A percentile compares a stretch with the other conserved stretches of the same genome.
Evolutionary conservation across 192 early-diverging fungal genomes (phyloP).

Genomic region (Coemansia sp.): DNA sequence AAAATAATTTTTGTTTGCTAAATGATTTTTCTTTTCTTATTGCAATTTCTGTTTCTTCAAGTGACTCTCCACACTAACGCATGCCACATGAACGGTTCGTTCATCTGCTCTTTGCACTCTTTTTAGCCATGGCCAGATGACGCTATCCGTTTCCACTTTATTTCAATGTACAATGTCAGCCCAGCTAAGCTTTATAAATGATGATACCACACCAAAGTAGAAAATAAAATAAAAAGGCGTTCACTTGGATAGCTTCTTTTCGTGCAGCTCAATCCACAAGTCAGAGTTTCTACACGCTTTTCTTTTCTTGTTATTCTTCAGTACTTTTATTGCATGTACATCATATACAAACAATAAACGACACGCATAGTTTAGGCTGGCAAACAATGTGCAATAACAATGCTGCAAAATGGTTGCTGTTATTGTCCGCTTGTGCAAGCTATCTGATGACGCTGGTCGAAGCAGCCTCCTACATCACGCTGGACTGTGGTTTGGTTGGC

Average conservation of each 20-base stretch:
- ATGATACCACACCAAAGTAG: neutral
- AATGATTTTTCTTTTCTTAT: neutral
- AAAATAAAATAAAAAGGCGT: neutral
- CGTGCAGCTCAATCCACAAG: too few relatives aligned
- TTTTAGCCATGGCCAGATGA: neutral
- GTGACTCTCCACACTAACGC: neutral
- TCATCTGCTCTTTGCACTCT: neutral
- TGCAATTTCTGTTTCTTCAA: neutral
- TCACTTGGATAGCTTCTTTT: too few relatives aligned
- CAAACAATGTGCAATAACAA: constrained; percentile 1
- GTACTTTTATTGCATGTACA: neutral
- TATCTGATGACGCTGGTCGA: neutral
- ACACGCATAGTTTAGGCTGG: neutral
- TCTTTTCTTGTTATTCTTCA: neutral
- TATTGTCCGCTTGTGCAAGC: neutral
- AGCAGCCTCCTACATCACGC: constrained; percentile 2
- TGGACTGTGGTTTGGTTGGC: constrained; percentile 3
- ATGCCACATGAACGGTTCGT: neutral
- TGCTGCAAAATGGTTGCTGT: neutral
- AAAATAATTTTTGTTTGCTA: neutral
- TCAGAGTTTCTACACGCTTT: neutral
- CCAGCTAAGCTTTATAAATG: neutral
- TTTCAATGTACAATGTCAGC: neutral
- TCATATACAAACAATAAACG: neutral
- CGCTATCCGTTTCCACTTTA: neutral